These are phyloP conservation scores for Oryza coarctata DNA, from an alignment of 176 grass and related monocot genomes.

Conservation along the genomic window DNA sequence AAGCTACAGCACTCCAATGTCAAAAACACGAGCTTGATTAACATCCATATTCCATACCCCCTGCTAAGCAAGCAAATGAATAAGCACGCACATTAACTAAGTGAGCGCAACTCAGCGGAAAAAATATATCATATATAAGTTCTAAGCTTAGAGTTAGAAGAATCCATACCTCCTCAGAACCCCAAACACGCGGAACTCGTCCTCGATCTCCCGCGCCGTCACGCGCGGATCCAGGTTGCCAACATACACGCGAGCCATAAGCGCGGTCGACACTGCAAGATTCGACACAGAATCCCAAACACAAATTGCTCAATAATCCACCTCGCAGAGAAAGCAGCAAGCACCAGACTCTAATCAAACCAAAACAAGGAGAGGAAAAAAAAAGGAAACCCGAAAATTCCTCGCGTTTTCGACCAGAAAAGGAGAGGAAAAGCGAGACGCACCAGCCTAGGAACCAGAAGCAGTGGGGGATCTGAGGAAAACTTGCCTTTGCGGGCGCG, in stretches of 20 bases:
- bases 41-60: background rate
- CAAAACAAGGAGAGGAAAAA: background rate
- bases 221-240: slow-evolving; percentile 75
- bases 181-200: slow-evolving; percentile 70
- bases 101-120: background rate
- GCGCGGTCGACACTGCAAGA: slow-evolving; percentile 29
- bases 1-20: slow-evolving; percentile 1
- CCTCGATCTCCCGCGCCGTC: slow-evolving; percentile 75
- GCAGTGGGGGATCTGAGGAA: slow-evolving; percentile 4
- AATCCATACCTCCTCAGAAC: slow-evolving; percentile 75
- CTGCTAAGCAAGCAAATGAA: background rate
- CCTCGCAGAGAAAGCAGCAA: background rate
- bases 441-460: background rate
- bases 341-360: background rate
- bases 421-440: background rate
- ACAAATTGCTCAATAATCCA: background rate
- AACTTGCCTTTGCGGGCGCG: slow-evolving; percentile 23
- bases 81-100: background rate
- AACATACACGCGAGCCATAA: slow-evolving; percentile 75
- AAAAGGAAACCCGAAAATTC: background rate
- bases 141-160: background rate
- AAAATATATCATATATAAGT: background rate
- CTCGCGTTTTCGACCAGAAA: background rate
- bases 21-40: background rate
- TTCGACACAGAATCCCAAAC: background rate